Evolutionary conservation across 2,329 filamentous ascomycete genomes (phyloP).

Genomic region (Exophiala lecanii-corni): DNA sequence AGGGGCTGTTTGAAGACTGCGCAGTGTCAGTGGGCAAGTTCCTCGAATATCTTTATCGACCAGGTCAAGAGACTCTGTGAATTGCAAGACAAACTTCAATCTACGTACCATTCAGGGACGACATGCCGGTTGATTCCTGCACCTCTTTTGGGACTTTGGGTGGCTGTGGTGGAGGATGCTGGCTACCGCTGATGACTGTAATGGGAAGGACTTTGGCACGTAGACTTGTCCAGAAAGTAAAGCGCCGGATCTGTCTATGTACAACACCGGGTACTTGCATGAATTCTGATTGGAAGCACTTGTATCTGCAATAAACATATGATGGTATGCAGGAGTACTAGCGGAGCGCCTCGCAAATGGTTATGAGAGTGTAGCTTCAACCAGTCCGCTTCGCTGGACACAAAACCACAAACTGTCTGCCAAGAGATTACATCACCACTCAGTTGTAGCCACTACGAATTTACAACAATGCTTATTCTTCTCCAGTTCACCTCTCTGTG

Average conservation of each 20-base stretch:
- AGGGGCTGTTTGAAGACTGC: conserved; percentile 55
- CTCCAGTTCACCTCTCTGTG: too few species aligned
- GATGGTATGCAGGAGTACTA: too few species aligned
- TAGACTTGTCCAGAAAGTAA: conserved; percentile 15
- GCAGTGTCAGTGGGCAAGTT: conserved; percentile 7
- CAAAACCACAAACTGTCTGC: too few species aligned
- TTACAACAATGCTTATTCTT: too few species aligned
- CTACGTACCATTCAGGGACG: conserved; percentile 17
- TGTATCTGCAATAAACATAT: too few species aligned
- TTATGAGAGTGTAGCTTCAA: too few species aligned
- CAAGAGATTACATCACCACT: too few species aligned
- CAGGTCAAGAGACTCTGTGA: not conserved
- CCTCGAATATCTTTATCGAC: not conserved
- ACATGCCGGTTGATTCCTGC: conserved; percentile 4
- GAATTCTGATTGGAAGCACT: conserved; percentile 2
- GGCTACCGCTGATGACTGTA: conserved; percentile 13
- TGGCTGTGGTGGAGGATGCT: conserved; percentile 6
- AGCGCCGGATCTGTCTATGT: conserved; percentile 6
- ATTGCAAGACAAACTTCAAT: not conserved
- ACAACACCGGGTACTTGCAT: conserved; percentile 6
- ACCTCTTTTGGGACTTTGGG: conserved; percentile 2
- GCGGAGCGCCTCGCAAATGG: too few species aligned
- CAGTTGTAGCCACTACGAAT: too few species aligned
- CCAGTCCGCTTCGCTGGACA: too few species aligned
- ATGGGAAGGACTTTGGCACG: conserved; percentile 16